Percentiles rank a stretch among this genome's conserved stretches.
These are phyloP conservation scores for Pythium dissimile DNA, from an alignment of 352 stramenopile genomes.

Conservation along the genomic window DNA sequence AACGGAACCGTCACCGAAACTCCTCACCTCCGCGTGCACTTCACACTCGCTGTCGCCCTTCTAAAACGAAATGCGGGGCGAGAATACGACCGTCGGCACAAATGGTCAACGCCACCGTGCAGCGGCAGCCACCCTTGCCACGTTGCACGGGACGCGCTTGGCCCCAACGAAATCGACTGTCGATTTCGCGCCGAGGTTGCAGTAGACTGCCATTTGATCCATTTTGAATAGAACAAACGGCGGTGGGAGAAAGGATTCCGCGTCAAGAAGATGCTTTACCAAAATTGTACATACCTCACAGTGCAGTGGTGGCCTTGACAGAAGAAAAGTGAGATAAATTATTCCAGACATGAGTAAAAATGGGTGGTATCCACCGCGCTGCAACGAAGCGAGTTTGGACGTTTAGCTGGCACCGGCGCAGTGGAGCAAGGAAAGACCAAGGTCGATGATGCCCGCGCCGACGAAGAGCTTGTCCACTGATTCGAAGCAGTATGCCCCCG, in stretches of 20 bases:
- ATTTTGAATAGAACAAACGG: not conserved
- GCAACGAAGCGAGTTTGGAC: not conserved
- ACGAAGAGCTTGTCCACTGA: constrained; percentile 64
- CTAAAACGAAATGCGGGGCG: constrained; percentile 3
- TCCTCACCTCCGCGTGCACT: not conserved
- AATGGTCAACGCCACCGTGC: constrained; percentile 10
- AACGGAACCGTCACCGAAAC: not conserved
- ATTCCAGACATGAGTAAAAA: too few relatives aligned
- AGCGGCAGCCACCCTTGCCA: constrained; percentile 8
- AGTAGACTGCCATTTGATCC: constrained; percentile 3
- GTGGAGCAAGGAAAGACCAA: constrained; percentile 76
- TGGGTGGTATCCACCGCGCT: too few relatives aligned
- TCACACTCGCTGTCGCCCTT: not conserved
- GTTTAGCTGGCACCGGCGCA: constrained; percentile 27
- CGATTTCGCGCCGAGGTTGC: not conserved
- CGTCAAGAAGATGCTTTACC: not conserved
- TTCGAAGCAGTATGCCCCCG: constrained; percentile 29
- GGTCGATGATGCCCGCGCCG: constrained; percentile 63
- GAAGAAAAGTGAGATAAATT: too few relatives aligned
- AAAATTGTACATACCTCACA: not conserved
- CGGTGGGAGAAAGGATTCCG: not conserved
- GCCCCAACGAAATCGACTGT: constrained; percentile 4
- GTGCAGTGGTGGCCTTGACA: too few relatives aligned
- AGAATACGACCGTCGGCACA: not conserved
- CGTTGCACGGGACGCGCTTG: not conserved